Conservation (phyloP, 2,329 filamentous ascomycete genomes). For the Xylariomycetidae sp. region DNA sequence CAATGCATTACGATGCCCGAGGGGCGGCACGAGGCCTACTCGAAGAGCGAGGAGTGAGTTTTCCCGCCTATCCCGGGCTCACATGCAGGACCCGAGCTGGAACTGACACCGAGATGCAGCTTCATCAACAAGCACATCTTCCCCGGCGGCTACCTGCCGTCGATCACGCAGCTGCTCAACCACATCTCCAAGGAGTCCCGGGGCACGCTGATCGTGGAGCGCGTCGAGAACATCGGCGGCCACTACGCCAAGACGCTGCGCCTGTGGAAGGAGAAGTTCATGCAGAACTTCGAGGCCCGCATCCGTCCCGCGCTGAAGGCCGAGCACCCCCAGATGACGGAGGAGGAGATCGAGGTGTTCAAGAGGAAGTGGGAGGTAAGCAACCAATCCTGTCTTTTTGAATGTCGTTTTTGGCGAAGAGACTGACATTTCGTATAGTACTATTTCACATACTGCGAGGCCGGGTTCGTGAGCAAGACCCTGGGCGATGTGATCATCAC, state of each 20-base stretch:
- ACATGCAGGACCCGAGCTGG: background rate
- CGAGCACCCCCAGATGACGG: conserved; percentile 53
- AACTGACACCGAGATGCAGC: conserved; percentile 22
- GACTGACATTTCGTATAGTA: conserved; percentile 41
- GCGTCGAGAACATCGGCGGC: conserved; percentile 65
- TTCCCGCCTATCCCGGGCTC: background rate
- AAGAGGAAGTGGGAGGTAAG: conserved; percentile 63
- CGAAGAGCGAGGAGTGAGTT: conserved; percentile 55
- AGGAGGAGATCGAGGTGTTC: conserved; percentile 61
- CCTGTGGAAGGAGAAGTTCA: conserved; percentile 62
- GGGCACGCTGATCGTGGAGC: conserved; percentile 59
- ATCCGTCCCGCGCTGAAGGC: conserved; percentile 55
- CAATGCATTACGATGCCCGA: conserved; percentile 77
- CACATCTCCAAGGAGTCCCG: conserved; percentile 56
- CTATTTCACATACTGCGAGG: conserved; percentile 71
- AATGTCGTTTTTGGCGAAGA: background rate
- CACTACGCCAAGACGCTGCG: conserved; percentile 66
- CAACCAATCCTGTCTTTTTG: conserved; percentile 4
- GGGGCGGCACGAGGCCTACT: conserved; percentile 58
- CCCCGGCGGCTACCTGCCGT: conserved; percentile 66
- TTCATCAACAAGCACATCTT: conserved; percentile 77
- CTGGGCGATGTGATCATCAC: conserved; percentile 69
- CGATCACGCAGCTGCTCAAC: conserved; percentile 48
- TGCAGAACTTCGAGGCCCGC: conserved; percentile 51
- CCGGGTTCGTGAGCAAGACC: conserved; percentile 65